phyloP scores from a whole-genome alignment of 192 early-diverging fungal genomes.

The Gamsiella multidivaricata region DNA sequence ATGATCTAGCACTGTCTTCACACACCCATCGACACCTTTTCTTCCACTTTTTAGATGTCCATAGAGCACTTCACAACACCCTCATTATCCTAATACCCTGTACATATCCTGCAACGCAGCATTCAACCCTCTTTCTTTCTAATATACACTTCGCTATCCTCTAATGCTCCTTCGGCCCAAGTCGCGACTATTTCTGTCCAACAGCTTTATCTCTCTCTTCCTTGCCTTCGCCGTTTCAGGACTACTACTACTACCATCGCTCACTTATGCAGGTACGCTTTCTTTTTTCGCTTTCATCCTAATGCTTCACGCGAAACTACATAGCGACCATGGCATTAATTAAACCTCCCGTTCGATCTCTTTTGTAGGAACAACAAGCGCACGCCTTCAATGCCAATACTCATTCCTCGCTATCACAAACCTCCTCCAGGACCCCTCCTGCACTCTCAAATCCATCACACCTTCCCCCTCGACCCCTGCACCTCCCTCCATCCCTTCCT shows the following conservation, averaged over 20 bases:
- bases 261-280: slow-evolving; percentile 22
- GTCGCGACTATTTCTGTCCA: background rate
- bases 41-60: background rate
- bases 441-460: slow-evolving; percentile 25
- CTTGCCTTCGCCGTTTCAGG: background rate
- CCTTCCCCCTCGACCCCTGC: background rate
- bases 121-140: background rate
- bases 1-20: slow-evolving; percentile 11
- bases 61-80: too few species aligned
- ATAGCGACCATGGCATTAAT: background rate
- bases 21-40: background rate
- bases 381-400: slow-evolving; percentile 44
- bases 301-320: too few species aligned
- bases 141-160: background rate
- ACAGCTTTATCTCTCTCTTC: background rate
- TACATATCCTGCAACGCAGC: background rate
- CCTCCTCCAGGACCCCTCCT: slow-evolving; percentile 41
- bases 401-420: slow-evolving; percentile 37
- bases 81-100: too few species aligned
- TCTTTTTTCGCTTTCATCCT: background rate
- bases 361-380: slow-evolving; percentile 42
- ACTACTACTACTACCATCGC: background rate
- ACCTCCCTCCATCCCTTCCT: slow-evolving; percentile 25
- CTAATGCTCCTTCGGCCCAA: background rate
- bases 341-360: background rate